Conservation (phyloP, 1,284 basidiomycete genomes). For the Rhodotorula sp. region DNA sequence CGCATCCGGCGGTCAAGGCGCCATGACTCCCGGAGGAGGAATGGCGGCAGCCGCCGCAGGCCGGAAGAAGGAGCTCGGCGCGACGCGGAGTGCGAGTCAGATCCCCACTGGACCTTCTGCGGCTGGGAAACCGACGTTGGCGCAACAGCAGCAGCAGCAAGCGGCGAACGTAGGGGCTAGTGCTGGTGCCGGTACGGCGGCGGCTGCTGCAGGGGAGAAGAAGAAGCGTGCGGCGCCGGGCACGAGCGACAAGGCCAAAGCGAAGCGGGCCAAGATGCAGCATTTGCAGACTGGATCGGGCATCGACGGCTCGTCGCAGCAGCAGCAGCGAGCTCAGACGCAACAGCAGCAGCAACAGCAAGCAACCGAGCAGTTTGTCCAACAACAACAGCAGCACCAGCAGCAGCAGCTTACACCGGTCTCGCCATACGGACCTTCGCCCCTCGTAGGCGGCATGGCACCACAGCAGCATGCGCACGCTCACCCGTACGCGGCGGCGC, state of each 20-base stretch:
- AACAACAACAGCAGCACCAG: not conserved
- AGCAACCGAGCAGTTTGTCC: not conserved
- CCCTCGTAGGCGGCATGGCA: not conserved
- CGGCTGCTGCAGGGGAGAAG: slow-evolving; percentile 24
- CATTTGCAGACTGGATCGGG: slow-evolving; percentile 13
- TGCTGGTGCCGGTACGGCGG: not conserved
- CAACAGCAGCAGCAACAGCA: slow-evolving; percentile 6
- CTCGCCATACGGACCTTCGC: slow-evolving; percentile 13
- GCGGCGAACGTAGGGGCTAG: not conserved
- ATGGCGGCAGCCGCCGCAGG: not conserved
- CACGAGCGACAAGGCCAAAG: slow-evolving; percentile 41
- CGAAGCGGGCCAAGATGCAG: slow-evolving; percentile 36
- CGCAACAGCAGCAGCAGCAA: not conserved
- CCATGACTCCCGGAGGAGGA: not conserved
- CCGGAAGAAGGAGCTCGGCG: slow-evolving; percentile 1
- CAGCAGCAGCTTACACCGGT: slow-evolving; percentile 1
- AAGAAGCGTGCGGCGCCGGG: slow-evolving; percentile 41
- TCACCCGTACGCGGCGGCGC: slow-evolving; percentile 37
- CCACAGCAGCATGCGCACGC: slow-evolving; percentile 11
- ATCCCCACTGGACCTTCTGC: not conserved
- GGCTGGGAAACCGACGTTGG: not conserved
- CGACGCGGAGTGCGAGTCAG: not conserved
- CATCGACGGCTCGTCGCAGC: slow-evolving; percentile 27
- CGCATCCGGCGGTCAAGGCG: not conserved
- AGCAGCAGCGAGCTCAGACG: not conserved